phyloP scores from a whole-genome alignment of 768 basidiomycete genomes.

The Mycena floridula region DNA sequence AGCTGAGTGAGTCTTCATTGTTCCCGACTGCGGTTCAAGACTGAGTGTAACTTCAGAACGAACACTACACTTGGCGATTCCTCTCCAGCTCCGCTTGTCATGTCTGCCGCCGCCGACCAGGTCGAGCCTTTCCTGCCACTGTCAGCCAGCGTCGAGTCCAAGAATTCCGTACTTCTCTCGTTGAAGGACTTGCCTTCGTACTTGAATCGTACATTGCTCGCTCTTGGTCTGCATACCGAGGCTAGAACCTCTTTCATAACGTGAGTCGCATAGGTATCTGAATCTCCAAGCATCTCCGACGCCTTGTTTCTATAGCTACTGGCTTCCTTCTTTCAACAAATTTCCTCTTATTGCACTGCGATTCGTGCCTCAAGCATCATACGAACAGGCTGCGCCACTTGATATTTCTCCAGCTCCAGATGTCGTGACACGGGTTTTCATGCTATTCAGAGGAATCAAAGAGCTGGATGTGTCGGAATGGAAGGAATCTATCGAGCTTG shows the following conservation, averaged over 20 bases:
- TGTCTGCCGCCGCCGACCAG: conserved; percentile 2
- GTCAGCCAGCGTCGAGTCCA: not conserved
- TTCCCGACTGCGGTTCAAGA: not conserved
- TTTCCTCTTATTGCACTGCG: conserved; percentile 23
- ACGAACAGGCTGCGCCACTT: conserved; percentile 23
- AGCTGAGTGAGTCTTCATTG: conserved; percentile 19
- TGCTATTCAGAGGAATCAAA: conserved; percentile 25
- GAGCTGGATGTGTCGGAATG: conserved; percentile 1
- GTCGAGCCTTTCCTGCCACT: not conserved
- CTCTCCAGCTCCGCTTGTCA: conserved; percentile 2
- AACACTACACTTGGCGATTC: not conserved
- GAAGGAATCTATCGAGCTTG: too few relatives aligned
- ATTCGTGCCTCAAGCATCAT: conserved; percentile 27
- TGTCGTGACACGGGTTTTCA: conserved; percentile 24
- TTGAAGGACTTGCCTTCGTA: conserved; percentile 14
- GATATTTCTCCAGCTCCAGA: conserved; percentile 24
- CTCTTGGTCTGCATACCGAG: conserved; percentile 22
- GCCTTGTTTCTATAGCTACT: conserved; percentile 11
- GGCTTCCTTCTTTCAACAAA: conserved; percentile 24
- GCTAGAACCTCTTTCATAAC: conserved; percentile 32
- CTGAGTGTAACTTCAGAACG: not conserved
- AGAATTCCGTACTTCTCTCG: conserved; percentile 10
- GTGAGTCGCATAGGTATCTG: conserved; percentile 3
- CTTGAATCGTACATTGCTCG: conserved; percentile 16
- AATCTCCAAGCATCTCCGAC: not conserved